Percentiles rank a stretch among this genome's conserved stretches.
Conservation (phyloP, 2,329 filamentous ascomycete genomes). For the Blastomyces parvus region DNA sequence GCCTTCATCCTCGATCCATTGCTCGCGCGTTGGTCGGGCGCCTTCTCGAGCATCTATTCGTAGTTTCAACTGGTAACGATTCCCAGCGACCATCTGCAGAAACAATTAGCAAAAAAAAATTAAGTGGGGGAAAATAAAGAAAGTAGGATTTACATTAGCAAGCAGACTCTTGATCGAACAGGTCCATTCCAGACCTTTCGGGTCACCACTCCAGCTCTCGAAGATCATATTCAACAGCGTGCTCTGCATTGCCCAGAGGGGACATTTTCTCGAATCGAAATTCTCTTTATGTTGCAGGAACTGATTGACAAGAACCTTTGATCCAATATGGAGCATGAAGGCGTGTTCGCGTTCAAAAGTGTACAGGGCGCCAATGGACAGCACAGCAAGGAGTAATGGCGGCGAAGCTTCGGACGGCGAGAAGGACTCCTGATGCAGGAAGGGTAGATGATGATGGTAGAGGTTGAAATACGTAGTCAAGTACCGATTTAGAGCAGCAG, state of each 20-base stretch:
- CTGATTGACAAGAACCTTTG: conserved; percentile 93
- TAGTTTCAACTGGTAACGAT: conserved; percentile 90
- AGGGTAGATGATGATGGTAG: conserved; percentile 94
- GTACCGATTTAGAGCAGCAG: conserved; percentile 78
- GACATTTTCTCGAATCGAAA: conserved; percentile 95
- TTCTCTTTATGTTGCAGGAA: conserved; percentile 98
- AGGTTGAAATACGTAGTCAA: conserved; percentile 92
- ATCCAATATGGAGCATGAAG: conserved; percentile 93
- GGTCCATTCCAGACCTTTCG: conserved; percentile 95
- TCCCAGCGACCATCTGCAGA: conserved; percentile 78
- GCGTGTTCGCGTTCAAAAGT: conserved; percentile 96
- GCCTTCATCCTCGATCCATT: conserved; percentile 96
- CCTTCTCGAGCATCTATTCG: conserved; percentile 79
- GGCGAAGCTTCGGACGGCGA: conserved; percentile 69
- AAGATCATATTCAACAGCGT: conserved; percentile 98
- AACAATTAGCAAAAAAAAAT: conserved; percentile 18
- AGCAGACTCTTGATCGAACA: conserved; percentile 97
- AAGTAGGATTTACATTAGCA: conserved; percentile 56
- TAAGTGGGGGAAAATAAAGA: neutral
- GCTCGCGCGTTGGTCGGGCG: conserved; percentile 63
- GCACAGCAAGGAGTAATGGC: conserved; percentile 73
- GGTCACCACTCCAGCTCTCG: conserved; percentile 96
- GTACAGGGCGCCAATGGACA: conserved; percentile 93
- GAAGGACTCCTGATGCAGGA: conserved; percentile 88
- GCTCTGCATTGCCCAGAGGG: conserved; percentile 96